Percentiles rank a stretch among this genome's conserved stretches.
These are phyloP conservation scores for Chalaropsis thielavioides DNA, from an alignment of 2,329 filamentous ascomycete species.

Conservation along the genomic window DNA sequence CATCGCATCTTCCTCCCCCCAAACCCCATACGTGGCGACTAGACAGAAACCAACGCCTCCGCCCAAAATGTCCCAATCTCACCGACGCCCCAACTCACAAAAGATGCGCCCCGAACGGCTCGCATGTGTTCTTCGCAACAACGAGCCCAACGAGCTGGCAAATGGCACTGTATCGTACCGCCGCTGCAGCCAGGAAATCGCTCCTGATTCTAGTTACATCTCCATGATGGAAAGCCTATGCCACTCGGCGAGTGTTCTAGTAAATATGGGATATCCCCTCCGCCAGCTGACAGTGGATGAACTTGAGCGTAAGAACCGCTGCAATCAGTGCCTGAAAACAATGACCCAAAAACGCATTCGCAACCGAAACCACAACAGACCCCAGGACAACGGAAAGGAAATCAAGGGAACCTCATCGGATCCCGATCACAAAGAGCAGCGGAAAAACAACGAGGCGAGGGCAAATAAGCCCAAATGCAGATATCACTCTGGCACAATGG, in stretches of 20 bases:
- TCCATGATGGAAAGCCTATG: conserved; percentile 5
- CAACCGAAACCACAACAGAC: conserved; percentile 8
- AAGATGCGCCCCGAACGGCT: neutral
- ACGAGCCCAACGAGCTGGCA: neutral
- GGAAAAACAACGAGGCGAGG: neutral
- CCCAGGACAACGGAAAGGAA: neutral
- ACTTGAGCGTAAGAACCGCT: conserved; percentile 24
- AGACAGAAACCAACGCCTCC: neutral
- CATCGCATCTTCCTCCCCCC: neutral
- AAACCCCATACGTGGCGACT: neutral
- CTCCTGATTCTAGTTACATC: neutral
- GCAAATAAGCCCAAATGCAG: conserved; percentile 12
- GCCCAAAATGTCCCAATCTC: neutral
- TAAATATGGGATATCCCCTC: conserved; percentile 22
- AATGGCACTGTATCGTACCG: neutral
- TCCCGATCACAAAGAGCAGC: neutral
- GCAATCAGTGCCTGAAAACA: conserved; percentile 21
- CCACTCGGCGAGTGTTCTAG: neutral
- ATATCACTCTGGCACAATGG: conserved; percentile 23
- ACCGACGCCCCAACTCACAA: neutral
- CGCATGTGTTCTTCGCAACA: neutral
- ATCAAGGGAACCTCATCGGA: neutral
- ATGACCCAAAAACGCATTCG: neutral
- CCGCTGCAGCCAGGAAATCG: neutral
- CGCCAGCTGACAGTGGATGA: conserved; percentile 21